Conservation (phyloP, 352 stramenopile species). For the Ophiocytium majus region DNA sequence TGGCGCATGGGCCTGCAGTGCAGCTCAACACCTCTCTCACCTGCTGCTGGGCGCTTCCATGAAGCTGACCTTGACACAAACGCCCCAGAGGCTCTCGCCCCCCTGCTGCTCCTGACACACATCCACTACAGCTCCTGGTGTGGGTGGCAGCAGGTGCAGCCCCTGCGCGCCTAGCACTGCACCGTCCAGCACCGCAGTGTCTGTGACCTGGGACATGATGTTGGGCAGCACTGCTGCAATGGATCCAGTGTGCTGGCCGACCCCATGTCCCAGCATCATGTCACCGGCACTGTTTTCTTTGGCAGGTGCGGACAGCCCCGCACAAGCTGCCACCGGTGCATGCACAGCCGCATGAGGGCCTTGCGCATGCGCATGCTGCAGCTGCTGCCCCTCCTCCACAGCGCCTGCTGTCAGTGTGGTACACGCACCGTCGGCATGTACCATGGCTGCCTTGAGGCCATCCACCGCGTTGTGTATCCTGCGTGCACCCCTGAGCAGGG, state of each 20-base stretch:
- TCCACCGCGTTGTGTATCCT: neutral
- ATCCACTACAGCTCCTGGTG: neutral
- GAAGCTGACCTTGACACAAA: neutral
- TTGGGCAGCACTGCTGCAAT: neutral
- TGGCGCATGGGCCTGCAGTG: too few species aligned
- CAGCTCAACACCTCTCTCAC: too few species aligned
- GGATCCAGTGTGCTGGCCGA: too few species aligned
- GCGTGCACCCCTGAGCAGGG: too few species aligned
- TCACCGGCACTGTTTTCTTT: too few species aligned
- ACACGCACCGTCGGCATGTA: neutral
- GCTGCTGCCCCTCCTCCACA: neutral
- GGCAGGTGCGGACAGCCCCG: too few species aligned
- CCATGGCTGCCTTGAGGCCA: neutral
- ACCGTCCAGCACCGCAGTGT: neutral
- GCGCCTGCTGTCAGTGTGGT: neutral
- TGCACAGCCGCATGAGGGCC: neutral
- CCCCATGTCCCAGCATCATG: too few species aligned
- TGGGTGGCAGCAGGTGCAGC: neutral
- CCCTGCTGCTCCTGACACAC: too few species aligned
- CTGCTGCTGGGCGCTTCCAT: too few species aligned
- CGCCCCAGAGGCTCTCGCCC: too few species aligned
- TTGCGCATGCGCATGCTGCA: neutral
- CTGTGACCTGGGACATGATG: neutral
- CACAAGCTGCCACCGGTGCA: neutral
- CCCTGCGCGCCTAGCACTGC: neutral